A percentile compares a stretch with the other conserved stretches of the same genome.
phyloP scores from a whole-genome alignment of 805 yeast species.

The Schwanniomyces occidentalis region DNA sequence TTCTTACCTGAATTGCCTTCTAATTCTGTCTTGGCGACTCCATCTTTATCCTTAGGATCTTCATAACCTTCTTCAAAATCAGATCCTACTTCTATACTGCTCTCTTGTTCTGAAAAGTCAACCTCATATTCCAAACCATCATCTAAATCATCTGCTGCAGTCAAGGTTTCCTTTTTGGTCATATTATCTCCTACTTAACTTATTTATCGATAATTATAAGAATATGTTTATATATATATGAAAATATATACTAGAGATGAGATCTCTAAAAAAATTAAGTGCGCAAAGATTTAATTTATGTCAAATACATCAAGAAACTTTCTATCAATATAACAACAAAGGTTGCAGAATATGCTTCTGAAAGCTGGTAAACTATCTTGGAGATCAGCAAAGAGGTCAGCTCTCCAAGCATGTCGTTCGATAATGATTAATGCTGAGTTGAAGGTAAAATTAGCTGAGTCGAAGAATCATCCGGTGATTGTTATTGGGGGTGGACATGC shows the following conservation, averaged over 20 bases:
- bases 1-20: conserved; percentile 15
- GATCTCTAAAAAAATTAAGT: no score
- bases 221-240: neutral
- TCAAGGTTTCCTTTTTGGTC: neutral
- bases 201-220: conserved; percentile 4
- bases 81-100: conserved; percentile 10
- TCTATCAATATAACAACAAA: no score
- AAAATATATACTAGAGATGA: conserved; percentile 1
- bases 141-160: conserved; percentile 69
- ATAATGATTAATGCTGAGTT: conserved; percentile 39
- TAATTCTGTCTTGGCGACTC: conserved; percentile 13
- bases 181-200: no score
- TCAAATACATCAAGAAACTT: no score
- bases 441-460: conserved; percentile 22
- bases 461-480: conserved; percentile 60
- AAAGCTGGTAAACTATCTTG: no score
- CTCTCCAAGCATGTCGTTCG: no score
- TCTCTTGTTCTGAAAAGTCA: conserved; percentile 33
- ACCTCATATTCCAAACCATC: conserved; percentile 71
- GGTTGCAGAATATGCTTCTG: no score
- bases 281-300: no score
- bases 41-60: conserved; percentile 30
- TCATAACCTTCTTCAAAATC: conserved; percentile 19
- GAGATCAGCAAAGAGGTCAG: no score
- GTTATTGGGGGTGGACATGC: conserved; percentile 99